Evolutionary conservation across 352 stramenopile genomes (phyloP).

Genomic region (Halophytophthora polymorphica): DNA sequence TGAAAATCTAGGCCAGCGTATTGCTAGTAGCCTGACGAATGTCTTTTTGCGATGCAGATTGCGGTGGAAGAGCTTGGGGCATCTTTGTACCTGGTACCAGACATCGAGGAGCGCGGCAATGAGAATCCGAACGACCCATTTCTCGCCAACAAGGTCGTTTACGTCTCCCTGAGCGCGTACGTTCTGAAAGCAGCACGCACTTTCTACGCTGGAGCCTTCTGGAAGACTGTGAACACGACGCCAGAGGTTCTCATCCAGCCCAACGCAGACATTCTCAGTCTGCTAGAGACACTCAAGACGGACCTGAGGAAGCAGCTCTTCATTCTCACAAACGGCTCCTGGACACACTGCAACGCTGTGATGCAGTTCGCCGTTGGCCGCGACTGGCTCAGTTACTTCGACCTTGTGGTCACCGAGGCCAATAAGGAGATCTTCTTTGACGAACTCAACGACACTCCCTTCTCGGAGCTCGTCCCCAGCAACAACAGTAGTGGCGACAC

Average conservation of each 20-base stretch:
- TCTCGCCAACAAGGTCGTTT: slow-evolving; percentile 36
- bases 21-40: neutral
- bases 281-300: slow-evolving; percentile 32
- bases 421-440: slow-evolving; percentile 60
- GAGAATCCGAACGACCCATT: slow-evolving; percentile 48
- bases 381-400: slow-evolving; percentile 47
- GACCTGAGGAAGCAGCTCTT: slow-evolving; percentile 38
- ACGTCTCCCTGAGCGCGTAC: slow-evolving; percentile 40
- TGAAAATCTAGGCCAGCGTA: neutral
- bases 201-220: slow-evolving; percentile 48
- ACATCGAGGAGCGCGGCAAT: slow-evolving; percentile 25
- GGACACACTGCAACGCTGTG: slow-evolving; percentile 53
- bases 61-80: slow-evolving; percentile 35
- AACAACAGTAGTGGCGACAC: neutral
- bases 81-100: slow-evolving; percentile 37
- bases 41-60: slow-evolving; percentile 23
- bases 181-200: slow-evolving; percentile 35
- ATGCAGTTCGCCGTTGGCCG: slow-evolving; percentile 44
- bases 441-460: slow-evolving; percentile 42
- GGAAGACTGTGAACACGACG: slow-evolving; percentile 38
- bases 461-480: slow-evolving; percentile 16
- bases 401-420: slow-evolving; percentile 45
- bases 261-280: slow-evolving; percentile 36
- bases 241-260: slow-evolving; percentile 42
- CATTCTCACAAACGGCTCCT: slow-evolving; percentile 50